Evolutionary conservation across 805 yeast species (phyloP).

Genomic region (Wickerhamiella dianesei): DNA sequence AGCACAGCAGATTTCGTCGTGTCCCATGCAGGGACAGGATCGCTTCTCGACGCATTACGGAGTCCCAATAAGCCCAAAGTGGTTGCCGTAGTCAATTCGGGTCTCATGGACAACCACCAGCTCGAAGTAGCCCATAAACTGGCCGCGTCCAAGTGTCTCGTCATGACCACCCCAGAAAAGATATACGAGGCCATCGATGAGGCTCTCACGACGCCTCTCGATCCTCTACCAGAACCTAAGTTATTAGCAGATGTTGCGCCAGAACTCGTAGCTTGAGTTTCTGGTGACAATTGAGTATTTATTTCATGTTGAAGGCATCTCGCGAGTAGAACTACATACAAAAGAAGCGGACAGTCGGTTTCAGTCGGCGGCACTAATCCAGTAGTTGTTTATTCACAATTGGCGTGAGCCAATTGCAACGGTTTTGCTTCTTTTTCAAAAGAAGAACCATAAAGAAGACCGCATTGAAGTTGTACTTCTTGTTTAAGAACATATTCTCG

Average conservation of each 20-base stretch:
- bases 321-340: too few species aligned
- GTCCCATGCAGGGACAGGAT: constrained; percentile 89
- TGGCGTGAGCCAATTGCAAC: too few species aligned
- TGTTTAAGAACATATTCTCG: too few species aligned
- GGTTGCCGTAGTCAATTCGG: constrained; percentile 50
- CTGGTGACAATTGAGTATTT: too few species aligned
- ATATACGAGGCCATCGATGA: constrained; percentile 1
- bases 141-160: constrained; percentile 5
- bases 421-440: too few species aligned
- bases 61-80: constrained; percentile 37
- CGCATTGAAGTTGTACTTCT: too few species aligned
- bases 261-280: too few species aligned
- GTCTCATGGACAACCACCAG: constrained; percentile 82
- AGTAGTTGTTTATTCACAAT: too few species aligned
- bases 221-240: constrained; percentile 6
- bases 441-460: too few species aligned
- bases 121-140: constrained; percentile 56
- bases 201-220: background rate
- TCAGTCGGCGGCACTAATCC: too few species aligned
- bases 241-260: background rate
- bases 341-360: too few species aligned
- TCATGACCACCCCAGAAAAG: constrained; percentile 1
- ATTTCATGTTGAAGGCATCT: too few species aligned
- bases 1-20: constrained; percentile 44
- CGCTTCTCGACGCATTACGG: constrained; percentile 67